These are phyloP conservation scores for Beauveria asiatica DNA, from an alignment of 2,329 filamentous ascomycete genomes.

Conservation along the genomic window DNA sequence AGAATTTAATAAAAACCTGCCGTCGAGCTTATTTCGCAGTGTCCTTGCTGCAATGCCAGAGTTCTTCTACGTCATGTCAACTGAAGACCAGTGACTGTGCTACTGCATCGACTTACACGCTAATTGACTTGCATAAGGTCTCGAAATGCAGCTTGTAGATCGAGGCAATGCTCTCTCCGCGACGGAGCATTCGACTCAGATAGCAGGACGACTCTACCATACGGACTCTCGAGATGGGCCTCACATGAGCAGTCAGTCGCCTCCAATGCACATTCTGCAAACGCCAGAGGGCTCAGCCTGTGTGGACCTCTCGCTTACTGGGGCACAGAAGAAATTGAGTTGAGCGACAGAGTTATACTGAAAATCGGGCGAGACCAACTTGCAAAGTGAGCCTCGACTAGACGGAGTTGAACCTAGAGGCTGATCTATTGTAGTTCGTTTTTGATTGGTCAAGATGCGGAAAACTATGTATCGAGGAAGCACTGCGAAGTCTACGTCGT, in stretches of 20 bases:
- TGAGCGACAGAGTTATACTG: slow-evolving; percentile 6
- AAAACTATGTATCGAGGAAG: slow-evolving; percentile 38
- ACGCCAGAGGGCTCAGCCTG: not conserved
- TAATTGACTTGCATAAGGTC: not conserved
- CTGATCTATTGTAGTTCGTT: slow-evolving; percentile 23
- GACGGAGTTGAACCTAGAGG: not conserved
- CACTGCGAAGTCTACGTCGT: slow-evolving; percentile 50
- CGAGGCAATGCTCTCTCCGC: not conserved
- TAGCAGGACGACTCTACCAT: slow-evolving; percentile 5
- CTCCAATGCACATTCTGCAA: not conserved
- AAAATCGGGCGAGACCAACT: slow-evolving; percentile 11
- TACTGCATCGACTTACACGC: slow-evolving; percentile 2
- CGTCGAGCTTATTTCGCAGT: not conserved
- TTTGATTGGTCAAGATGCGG: slow-evolving; percentile 27
- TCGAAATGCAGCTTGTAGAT: slow-evolving; percentile 1
- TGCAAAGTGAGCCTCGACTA: slow-evolving; percentile 20
- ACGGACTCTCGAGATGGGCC: not conserved
- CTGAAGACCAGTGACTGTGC: not conserved
- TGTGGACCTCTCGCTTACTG: slow-evolving; percentile 11
- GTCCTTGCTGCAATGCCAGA: not conserved
- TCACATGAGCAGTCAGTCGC: not conserved
- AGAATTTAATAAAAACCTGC: not conserved
- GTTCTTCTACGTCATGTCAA: not conserved
- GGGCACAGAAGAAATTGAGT: slow-evolving; percentile 8
- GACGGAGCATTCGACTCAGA: not conserved